Percentiles rank a stretch among this genome's conserved stretches.
Evolutionary conservation across 148 eudicot genomes (phyloP).

Genomic region (Camellia sinensis): DNA sequence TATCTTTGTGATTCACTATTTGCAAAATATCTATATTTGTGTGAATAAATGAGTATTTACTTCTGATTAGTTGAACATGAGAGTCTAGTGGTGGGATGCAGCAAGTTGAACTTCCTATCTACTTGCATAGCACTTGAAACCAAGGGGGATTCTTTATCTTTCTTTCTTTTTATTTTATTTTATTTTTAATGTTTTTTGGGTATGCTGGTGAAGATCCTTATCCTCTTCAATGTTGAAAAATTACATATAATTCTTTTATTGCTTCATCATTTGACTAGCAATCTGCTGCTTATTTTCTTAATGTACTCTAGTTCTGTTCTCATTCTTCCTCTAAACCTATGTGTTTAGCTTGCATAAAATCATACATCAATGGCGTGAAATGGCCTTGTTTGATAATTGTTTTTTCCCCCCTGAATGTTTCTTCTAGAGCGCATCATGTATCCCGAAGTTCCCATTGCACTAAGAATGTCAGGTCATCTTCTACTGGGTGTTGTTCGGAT

Average conservation of each 20-base stretch:
- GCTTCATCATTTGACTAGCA: background rate
- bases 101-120: background rate
- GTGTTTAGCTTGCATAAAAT: background rate
- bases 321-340: background rate
- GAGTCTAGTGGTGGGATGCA: background rate
- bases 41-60: background rate
- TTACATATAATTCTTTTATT: background rate
- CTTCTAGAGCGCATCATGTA: conserved; percentile 65
- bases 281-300: background rate
- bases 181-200: too few relatives aligned
- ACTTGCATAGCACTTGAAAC: background rate
- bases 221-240: background rate
- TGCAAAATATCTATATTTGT: background rate
- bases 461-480: conserved; percentile 89
- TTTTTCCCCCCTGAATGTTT: background rate
- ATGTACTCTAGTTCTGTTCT: background rate
- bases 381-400: background rate
- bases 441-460: conserved; percentile 92
- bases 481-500: conserved; percentile 88
- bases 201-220: background rate
- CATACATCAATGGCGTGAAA: background rate
- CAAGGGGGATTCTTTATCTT: background rate
- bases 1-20: background rate
- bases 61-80: background rate
- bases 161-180: background rate